These are phyloP conservation scores for Centaurea solstitialis DNA, from an alignment of 129 eudicot genomes.

Conservation along the genomic window DNA sequence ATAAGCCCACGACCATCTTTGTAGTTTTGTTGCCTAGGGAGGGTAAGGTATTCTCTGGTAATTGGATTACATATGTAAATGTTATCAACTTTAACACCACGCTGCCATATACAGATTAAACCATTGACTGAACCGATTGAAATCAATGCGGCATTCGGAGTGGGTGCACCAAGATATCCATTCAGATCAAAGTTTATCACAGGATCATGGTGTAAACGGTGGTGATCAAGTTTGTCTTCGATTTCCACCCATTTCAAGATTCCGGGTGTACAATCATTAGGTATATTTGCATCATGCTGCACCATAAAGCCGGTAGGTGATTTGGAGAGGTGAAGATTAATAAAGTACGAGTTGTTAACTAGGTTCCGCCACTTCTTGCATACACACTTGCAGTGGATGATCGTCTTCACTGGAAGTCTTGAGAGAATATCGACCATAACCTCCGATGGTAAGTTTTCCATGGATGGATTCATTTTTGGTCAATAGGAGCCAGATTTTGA, in stretches of 20 bases:
- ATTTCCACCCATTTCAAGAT: slow-evolving; percentile 25
- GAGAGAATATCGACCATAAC: slow-evolving; percentile 40
- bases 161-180: background rate
- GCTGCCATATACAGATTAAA: slow-evolving; percentile 31
- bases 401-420: slow-evolving; percentile 36
- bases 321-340: slow-evolving; percentile 21
- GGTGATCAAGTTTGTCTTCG: slow-evolving; percentile 10
- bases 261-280: too few species aligned
- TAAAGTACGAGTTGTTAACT: slow-evolving; percentile 20
- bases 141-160: background rate
- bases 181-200: slow-evolving; percentile 1
- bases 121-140: slow-evolving; percentile 45
- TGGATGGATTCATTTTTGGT: background rate
- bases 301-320: slow-evolving; percentile 22
- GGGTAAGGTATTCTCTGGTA: slow-evolving; percentile 31
- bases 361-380: slow-evolving; percentile 31
- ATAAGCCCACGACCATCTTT: background rate
- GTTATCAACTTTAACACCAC: background rate
- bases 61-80: slow-evolving; percentile 42
- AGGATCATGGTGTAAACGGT: slow-evolving; percentile 4
- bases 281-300: background rate
- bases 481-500: background rate
- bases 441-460: slow-evolving; percentile 28
- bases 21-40: slow-evolving; percentile 12
- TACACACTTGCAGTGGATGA: slow-evolving; percentile 37